Base-by-base conservation (phyloP, 192 early-diverging fungal species). In the Coemansia sp. region DNA sequence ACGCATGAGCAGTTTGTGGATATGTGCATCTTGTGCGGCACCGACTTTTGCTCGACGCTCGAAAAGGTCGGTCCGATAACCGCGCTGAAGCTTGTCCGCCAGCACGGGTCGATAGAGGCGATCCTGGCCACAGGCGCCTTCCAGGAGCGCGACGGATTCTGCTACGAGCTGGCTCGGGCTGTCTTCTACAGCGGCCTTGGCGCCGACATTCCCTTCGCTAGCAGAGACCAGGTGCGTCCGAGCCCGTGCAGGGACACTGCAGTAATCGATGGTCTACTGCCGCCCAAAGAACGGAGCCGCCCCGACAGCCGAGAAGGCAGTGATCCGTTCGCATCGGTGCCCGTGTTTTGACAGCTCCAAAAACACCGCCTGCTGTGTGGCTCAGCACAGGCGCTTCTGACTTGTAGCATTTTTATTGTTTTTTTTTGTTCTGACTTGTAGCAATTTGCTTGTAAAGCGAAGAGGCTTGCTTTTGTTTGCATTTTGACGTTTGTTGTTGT, bases 11-110 rank as follows among this genome's bases (percentile, higher is more conserved):
- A 79, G 7, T 92, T 90, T 66, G 58, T 87, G 7, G 89, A 92
- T 65, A 25, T 92, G 55, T 90, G 91, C 63, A 90, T 92, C 46
- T 68, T 92, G 20, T 91, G 89, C 61, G 91, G 89, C 29, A 92
- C 89, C 0, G 91, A 92, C 58, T 92, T 90, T 73, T 82, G 84
- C 40, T 78, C 82, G 8, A 89, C 83, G 1, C 74, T 92, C 8
- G 74, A 82, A 46, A 80, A 84, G n/a, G 84, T 92, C 36, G 90
- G 89, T 2, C 86, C 88, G 15, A 65, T 86, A 22, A 85, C 71
- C 7, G 90, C 90, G 11, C 77, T 82, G n/a, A 64, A 76, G 17
- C 69, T 88, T 41, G 79, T 92, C 9, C 73, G 69, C 42, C 45
- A 81, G 61, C 73, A 84, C 66, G 87, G 87, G 17, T 85, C 86